A percentile compares a stretch with the other conserved stretches of the same genome.
These are phyloP conservation scores for Aphanomyces cochlioides DNA, from an alignment of 352 stramenopile species.

Conservation along the genomic window DNA sequence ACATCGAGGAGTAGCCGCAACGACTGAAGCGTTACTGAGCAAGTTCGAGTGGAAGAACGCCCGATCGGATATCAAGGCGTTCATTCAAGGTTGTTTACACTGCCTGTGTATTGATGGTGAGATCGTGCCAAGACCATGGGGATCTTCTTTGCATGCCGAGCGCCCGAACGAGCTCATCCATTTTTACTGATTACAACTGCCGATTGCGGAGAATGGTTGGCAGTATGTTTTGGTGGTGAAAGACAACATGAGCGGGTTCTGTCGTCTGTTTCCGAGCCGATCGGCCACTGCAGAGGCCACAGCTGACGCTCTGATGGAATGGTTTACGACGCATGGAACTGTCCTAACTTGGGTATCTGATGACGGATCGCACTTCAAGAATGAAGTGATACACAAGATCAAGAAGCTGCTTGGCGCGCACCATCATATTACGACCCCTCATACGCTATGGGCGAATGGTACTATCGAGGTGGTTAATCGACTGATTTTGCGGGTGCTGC, in stretches of 20 bases:
- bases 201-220: slow-evolving; percentile 8
- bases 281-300: too few species aligned
- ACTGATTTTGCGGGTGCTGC: slow-evolving; percentile 23
- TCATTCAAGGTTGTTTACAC: neutral
- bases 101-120: neutral
- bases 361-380: too few species aligned
- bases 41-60: neutral
- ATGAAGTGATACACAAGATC: too few species aligned
- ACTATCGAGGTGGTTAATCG: slow-evolving; percentile 27
- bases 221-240: too few species aligned
- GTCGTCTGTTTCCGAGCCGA: too few species aligned
- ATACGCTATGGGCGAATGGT: too few species aligned
- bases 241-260: too few species aligned
- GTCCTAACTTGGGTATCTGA: too few species aligned
- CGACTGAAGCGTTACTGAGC: neutral
- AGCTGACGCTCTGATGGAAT: too few species aligned
- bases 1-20: neutral
- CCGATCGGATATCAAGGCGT: neutral
- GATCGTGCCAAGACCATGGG: slow-evolving; percentile 29
- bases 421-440: too few species aligned
- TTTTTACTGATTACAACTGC: slow-evolving; percentile 40
- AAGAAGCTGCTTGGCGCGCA: too few species aligned
- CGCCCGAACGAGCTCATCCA: slow-evolving; percentile 37
- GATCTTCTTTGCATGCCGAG: neutral
- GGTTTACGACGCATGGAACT: too few species aligned